These are phyloP conservation scores for Zasmidium angulare DNA, from an alignment of 2,329 filamentous ascomycete genomes.

Conservation along the genomic window DNA sequence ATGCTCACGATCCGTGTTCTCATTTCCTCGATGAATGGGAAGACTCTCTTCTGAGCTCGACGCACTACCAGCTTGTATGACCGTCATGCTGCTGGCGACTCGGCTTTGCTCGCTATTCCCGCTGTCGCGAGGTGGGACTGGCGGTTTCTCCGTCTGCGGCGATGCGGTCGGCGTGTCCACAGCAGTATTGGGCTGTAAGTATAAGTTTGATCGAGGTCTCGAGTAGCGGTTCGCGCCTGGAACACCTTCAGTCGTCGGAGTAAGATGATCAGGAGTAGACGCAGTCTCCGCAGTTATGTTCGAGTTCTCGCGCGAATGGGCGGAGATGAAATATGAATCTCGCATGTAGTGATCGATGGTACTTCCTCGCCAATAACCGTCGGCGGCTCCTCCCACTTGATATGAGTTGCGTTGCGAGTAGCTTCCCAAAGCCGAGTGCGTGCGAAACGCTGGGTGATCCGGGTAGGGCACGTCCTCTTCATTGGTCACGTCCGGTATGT, in stretches of 20 bases:
- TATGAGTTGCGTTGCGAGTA: slow-evolving; percentile 16
- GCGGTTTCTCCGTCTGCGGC: slow-evolving; percentile 10
- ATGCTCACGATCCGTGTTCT: neutral
- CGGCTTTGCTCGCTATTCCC: slow-evolving; percentile 28
- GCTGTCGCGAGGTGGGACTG: slow-evolving; percentile 23
- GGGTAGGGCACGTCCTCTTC: slow-evolving; percentile 29
- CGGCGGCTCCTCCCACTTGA: neutral
- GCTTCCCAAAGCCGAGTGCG: slow-evolving; percentile 27
- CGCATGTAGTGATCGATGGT: slow-evolving; percentile 26
- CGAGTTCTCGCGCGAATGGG: neutral
- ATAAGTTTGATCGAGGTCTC: slow-evolving; percentile 7
- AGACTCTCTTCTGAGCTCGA: neutral
- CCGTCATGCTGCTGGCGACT: slow-evolving; percentile 24
- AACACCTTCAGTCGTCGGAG: neutral
- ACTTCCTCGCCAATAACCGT: slow-evolving; percentile 26
- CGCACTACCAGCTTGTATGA: slow-evolving; percentile 6
- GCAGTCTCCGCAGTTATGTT: neutral
- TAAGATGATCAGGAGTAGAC: slow-evolving; percentile 5
- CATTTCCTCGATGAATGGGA: neutral
- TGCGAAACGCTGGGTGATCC: slow-evolving; percentile 32
- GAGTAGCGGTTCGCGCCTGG: slow-evolving; percentile 11
- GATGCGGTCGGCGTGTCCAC: slow-evolving; percentile 11
- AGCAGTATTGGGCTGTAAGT: slow-evolving; percentile 19
- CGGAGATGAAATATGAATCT: slow-evolving; percentile 16
- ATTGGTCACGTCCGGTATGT: slow-evolving; percentile 19